phyloP scores from a whole-genome alignment of 495 filamentous ascomycete species.

The Podospora tetraspora region DNA sequence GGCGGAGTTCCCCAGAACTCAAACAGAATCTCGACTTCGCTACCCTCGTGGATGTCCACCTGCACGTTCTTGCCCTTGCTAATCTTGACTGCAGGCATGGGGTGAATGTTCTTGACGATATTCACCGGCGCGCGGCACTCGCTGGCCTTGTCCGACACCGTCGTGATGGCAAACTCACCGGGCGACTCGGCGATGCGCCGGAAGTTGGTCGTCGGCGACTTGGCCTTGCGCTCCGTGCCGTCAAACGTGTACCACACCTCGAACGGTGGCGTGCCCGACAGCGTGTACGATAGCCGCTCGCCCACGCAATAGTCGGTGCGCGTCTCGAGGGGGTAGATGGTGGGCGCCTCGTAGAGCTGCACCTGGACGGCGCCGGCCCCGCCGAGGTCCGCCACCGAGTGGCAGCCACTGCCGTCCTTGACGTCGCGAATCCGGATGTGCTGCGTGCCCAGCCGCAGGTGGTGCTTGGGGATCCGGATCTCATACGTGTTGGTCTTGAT shows the following conservation, averaged over 20 bases:
- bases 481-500: conserved; percentile 69
- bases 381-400: conserved; percentile 56
- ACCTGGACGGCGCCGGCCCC: conserved; percentile 67
- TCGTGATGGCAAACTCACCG: conserved; percentile 81
- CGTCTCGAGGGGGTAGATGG: conserved; percentile 80
- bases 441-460: conserved; percentile 78
- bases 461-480: conserved; percentile 73
- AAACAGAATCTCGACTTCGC: conserved; percentile 85
- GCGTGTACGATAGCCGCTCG: conserved; percentile 82
- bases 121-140: conserved; percentile 73
- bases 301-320: conserved; percentile 90
- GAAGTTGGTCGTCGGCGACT: conserved; percentile 71
- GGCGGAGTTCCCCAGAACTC: conserved; percentile 93
- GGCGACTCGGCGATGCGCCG: conserved; percentile 85
- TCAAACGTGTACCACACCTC: conserved; percentile 89
- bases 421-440: conserved; percentile 82
- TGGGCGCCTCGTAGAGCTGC: conserved; percentile 84
- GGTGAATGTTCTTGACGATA: conserved; percentile 76
- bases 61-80: conserved; percentile 69
- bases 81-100: conserved; percentile 84
- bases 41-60: conserved; percentile 94
- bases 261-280: conserved; percentile 85
- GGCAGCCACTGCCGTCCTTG: conserved; percentile 78
- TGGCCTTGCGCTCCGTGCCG: conserved; percentile 68
- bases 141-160: conserved; percentile 73